A percentile compares a stretch with the other conserved stretches of the same genome.
phyloP scores from a whole-genome alignment of 768 basidiomycete species.

The Boletus sp. region DNA sequence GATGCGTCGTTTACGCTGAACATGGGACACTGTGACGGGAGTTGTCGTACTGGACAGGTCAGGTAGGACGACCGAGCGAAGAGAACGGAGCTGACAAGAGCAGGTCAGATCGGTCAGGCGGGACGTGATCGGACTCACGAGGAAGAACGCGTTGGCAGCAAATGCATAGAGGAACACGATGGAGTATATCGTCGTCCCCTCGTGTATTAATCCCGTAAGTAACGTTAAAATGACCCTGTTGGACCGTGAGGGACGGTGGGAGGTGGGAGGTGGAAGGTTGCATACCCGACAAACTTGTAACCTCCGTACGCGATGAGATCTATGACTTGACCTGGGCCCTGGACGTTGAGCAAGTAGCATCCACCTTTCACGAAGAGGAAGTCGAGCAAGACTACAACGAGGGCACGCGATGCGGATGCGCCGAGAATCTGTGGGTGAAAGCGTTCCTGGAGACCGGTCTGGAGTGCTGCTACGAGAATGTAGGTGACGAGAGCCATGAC shows the following conservation, averaged over 20 bases:
- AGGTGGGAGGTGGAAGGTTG: background rate
- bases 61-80: slow-evolving; percentile 88
- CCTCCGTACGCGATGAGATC: slow-evolving; percentile 92
- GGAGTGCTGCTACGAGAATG: slow-evolving; percentile 82
- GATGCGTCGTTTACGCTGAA: slow-evolving; percentile 80
- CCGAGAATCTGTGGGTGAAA: slow-evolving; percentile 93
- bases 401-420: slow-evolving; percentile 77
- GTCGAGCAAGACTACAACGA: slow-evolving; percentile 84
- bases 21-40: slow-evolving; percentile 65
- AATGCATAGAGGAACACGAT: slow-evolving; percentile 82
- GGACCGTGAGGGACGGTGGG: background rate
- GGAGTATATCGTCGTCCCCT: slow-evolving; percentile 62
- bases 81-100: slow-evolving; percentile 79
- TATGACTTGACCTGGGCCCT: slow-evolving; percentile 64
- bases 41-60: slow-evolving; percentile 52
- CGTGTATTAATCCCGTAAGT: slow-evolving; percentile 63
- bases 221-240: slow-evolving; percentile 82
- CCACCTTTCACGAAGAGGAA: slow-evolving; percentile 88
- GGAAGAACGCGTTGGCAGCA: slow-evolving; percentile 89
- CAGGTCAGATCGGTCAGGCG: background rate
- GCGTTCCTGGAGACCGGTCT: slow-evolving; percentile 75
- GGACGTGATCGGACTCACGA: slow-evolving; percentile 51
- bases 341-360: slow-evolving; percentile 90
- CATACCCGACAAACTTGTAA: slow-evolving; percentile 96
- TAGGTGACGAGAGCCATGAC: slow-evolving; percentile 97